Base-by-base conservation (phyloP, 768 basidiomycete genomes). In the Leucosporidium yakuticum region DNA sequence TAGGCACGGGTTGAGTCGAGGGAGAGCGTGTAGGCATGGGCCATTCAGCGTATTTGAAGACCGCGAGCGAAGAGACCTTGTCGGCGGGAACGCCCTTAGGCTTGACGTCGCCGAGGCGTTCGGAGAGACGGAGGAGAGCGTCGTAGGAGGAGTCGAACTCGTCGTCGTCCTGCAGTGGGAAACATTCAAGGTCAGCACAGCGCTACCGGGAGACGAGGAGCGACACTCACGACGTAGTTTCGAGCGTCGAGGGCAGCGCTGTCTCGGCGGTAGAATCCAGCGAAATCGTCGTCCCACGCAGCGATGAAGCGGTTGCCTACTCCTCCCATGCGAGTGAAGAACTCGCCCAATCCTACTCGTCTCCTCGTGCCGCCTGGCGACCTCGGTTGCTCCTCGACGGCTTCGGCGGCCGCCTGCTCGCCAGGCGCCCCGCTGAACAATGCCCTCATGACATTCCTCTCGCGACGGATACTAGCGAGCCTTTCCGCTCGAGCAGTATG, bases 61-160 rank as follows among this genome's bases (percentile, higher is more conserved):
- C 32, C 21, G 58, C 55, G 14, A 75, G 65, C 23, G 20, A 11
- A 0, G 60, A 36, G 20, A 71, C 50, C 39, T 62, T 64, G 11
- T 60, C 69, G 8, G 20, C 9, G 0, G 64, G 36, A 8, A 69
- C 65, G 39, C 70, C 64, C 56, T 68, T 64, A 5, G 74, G 72
- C 49, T 73, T 73, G 19, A 50, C 74, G 36, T 73, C 69, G 21
- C 74, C 74, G 23, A 73, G 62, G 4, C 66, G 69, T 48, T 70
- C 74, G 8, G 68, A 69, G 4, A 75, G 58, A 20, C 74, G 64
- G 11, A 73, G 21, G 23, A 75, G 72, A 0, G 64, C 68, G 62
- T 75, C 74, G 64, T 73, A 75, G 6, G 65, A 65, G 1, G 56
- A 39, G 59, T 75, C 74, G 39, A 73, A 71, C 36, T 71, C 67